These are phyloP conservation scores for Nitzschia putrida DNA, from an alignment of 108 stramenopile genomes.

Conservation along the genomic window DNA sequence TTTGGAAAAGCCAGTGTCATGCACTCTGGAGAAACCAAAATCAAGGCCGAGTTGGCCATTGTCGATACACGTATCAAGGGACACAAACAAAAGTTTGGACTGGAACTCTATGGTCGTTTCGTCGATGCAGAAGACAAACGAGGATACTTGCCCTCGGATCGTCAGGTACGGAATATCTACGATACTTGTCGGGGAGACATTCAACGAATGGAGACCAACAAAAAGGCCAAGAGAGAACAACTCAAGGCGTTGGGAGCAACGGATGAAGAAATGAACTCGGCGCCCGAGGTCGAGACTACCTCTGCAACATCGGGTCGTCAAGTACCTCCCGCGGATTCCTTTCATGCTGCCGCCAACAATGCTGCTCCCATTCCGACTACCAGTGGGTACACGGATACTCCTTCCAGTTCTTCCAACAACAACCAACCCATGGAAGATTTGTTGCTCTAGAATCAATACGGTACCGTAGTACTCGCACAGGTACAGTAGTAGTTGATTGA, in stretches of 20 bases:
- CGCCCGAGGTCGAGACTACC: constrained; percentile 3
- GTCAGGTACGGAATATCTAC: constrained; percentile 74
- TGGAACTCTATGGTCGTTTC: constrained; percentile 57
- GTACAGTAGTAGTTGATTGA: background rate
- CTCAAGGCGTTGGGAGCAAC: constrained; percentile 23
- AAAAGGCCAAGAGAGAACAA: constrained; percentile 31
- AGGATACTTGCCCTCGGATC: constrained; percentile 76
- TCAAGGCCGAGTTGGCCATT: constrained; percentile 69
- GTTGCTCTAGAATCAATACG: constrained; percentile 5
- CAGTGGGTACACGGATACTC: constrained; percentile 6
- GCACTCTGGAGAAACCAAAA: constrained; percentile 68
- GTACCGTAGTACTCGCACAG: too few relatives aligned
- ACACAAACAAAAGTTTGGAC: constrained; percentile 78
- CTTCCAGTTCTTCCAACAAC: background rate
- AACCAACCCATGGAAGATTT: constrained; percentile 6
- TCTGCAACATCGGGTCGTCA: background rate
- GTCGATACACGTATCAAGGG: constrained; percentile 60
- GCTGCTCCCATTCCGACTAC: constrained; percentile 1
- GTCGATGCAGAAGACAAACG: constrained; percentile 70
- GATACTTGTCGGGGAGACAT: constrained; percentile 69
- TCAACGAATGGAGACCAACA: constrained; percentile 44
- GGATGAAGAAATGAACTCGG: background rate
- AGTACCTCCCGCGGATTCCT: background rate
- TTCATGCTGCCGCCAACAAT: constrained; percentile 1
- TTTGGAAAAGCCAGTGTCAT: constrained; percentile 63